Conservation (phyloP, 257 asterid species). For the Solanum piurae region DNA sequence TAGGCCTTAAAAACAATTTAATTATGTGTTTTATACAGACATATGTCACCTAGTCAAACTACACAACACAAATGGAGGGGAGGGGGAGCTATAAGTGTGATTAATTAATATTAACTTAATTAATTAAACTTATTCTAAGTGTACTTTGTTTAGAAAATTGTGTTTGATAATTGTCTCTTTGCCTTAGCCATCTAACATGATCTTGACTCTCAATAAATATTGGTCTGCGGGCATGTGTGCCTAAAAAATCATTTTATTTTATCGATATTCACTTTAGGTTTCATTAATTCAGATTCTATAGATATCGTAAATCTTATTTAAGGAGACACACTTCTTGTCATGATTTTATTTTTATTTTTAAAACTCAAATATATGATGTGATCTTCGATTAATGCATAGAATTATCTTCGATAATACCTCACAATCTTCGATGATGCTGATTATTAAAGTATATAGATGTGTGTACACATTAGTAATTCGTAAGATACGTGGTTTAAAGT, state of each 20-base stretch:
- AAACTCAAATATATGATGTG: not conserved
- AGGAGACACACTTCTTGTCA: not conserved
- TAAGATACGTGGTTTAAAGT: not conserved
- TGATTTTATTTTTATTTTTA: no score
- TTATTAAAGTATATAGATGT: not conserved
- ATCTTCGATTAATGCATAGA: not conserved
- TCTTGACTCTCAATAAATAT: not conserved
- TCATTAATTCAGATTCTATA: not conserved
- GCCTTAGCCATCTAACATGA: not conserved
- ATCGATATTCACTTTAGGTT: not conserved
- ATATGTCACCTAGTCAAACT: slow-evolving; percentile 7
- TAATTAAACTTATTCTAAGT: not conserved
- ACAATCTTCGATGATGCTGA: not conserved
- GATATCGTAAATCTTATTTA: not conserved
- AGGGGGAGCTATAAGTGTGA: not conserved
- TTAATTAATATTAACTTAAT: not conserved
- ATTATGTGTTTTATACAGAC: not conserved
- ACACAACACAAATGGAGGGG: not conserved
- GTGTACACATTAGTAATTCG: not conserved
- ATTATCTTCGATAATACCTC: no score
- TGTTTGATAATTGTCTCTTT: not conserved
- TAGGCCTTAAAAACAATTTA: not conserved
- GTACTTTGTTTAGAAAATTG: not conserved
- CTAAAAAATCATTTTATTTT: not conserved
- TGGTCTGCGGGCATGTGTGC: not conserved